These are phyloP conservation scores for Yamadazyma jaroonii DNA, from an alignment of 1,139 yeast genomes.

Conservation along the genomic window DNA sequence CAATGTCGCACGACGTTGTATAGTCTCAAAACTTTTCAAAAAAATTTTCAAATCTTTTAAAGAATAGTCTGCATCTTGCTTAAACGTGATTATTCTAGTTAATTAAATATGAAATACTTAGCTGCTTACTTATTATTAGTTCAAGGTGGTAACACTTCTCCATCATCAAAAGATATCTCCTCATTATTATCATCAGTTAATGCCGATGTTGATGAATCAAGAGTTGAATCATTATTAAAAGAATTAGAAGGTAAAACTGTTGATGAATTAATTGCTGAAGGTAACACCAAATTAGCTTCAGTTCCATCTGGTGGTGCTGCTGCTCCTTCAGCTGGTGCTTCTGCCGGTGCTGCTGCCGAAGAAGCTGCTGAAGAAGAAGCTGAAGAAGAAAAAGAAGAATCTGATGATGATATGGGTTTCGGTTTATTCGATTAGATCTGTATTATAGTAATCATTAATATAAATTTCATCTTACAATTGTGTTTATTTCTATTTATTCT, in stretches of 20 bases:
- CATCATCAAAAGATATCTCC: slow-evolving; percentile 72
- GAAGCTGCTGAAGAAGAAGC: slow-evolving; percentile 38
- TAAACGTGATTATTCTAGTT: slow-evolving; percentile 57
- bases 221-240: slow-evolving; percentile 61
- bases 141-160: slow-evolving; percentile 81
- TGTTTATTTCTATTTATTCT: not conserved
- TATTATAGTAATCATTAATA: slow-evolving; percentile 5
- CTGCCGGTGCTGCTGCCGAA: slow-evolving; percentile 40
- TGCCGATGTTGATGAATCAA: slow-evolving; percentile 74
- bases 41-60: slow-evolving; percentile 23
- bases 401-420: slow-evolving; percentile 85
- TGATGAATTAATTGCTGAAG: slow-evolving; percentile 73
- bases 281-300: slow-evolving; percentile 78
- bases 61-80: slow-evolving; percentile 63
- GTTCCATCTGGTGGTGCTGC: slow-evolving; percentile 86
- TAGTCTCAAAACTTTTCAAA: slow-evolving; percentile 1
- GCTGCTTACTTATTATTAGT: slow-evolving; percentile 88
- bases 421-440: slow-evolving; percentile 75
- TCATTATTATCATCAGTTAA: slow-evolving; percentile 74
- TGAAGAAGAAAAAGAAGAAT: slow-evolving; percentile 39
- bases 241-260: slow-evolving; percentile 78
- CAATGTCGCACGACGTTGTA: slow-evolving; percentile 1
- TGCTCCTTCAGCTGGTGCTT: slow-evolving; percentile 52
- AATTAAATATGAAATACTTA: slow-evolving; percentile 63
- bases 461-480: slow-evolving; percentile 1